Evolutionary conservation across 1,284 basidiomycete genomes (phyloP).

Genomic region (Trichosporon sp.): DNA sequence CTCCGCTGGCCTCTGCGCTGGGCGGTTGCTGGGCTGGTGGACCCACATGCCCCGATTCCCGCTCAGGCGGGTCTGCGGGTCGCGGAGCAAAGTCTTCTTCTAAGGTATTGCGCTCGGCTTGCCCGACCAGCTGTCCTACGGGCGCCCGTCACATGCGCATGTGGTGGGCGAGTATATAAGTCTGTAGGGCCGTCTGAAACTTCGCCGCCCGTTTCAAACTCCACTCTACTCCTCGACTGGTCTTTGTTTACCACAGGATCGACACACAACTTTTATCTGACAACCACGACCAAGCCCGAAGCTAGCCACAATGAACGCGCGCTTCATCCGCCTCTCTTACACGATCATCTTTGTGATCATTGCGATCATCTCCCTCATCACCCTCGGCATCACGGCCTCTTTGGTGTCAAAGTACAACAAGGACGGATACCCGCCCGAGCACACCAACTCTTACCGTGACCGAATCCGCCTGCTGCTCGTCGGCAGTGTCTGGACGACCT

Average conservation of each 20-base stretch:
- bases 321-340: constrained; percentile 36
- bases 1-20: neutral
- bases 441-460: constrained; percentile 39
- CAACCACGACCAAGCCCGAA: neutral
- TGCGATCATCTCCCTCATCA: constrained; percentile 38
- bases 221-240: neutral
- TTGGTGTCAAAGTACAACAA: constrained; percentile 38
- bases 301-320: constrained; percentile 34
- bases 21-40: no score
- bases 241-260: neutral
- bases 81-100: neutral
- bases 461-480: constrained; percentile 47
- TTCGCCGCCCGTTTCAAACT: neutral
- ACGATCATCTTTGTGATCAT: constrained; percentile 36
- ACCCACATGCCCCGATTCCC: neutral
- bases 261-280: no score
- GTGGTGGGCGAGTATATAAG: no score
- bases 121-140: no score
- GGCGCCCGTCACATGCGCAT: no score
- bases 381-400: constrained; percentile 36
- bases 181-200: no score
- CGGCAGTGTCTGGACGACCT: constrained; percentile 41
- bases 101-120: no score
- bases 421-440: constrained; percentile 40
- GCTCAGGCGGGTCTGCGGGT: neutral